Base-by-base conservation (phyloP, 1,284 basidiomycete species). In the Pseudozyma thailandica region DNA sequence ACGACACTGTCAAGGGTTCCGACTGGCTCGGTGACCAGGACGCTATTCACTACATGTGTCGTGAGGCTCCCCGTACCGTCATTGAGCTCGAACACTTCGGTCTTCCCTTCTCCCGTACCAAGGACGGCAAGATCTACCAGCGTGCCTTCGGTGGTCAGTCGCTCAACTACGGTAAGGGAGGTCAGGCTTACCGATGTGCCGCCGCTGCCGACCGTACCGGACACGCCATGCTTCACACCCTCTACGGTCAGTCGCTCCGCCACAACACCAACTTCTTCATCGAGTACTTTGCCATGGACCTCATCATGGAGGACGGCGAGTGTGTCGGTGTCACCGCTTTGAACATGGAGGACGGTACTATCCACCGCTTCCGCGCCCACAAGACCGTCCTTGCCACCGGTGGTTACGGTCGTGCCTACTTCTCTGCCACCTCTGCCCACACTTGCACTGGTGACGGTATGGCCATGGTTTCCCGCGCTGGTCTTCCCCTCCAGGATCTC, bases 181-280 rank as follows among this genome's bases (percentile, higher is more conserved):
- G 96, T 57, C 96, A 99, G 85, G 96, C 96, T 25, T 98, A 99
- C 86, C 93, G 96, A 73, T 98, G 95, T 84, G 95, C 95, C 66
- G 94, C 95, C 63, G 96, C 96, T 8, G 96, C 96, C 66, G 96
- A 99, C 85, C 93, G 96, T 85, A 98, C 96, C 16, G 96, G 96
- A 23, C 96, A 99, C 83, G 96, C 96, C 41, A 90, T 99, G 83
- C 89, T 99, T 54, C 96, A 98, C 88, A 96, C 94, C 16, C 92
- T 99, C 61, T 97, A 97, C 83, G 96, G 96, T 78, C 96, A 98
- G 87, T 98, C 96, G 66, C 90, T 98, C 70, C 91, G 94, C 71
- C 96, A 99, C 88, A 91, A 98, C 88, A 98, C 96, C 84, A 96
- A 98, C 86, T 99, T 97, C 86, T 98, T 99, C 87, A 98, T 99